Evolutionary conservation across 257 asterid species (phyloP), one percentile per base, ranked within the genome.

Genomic region (Primulina huaijiensis): DNA sequence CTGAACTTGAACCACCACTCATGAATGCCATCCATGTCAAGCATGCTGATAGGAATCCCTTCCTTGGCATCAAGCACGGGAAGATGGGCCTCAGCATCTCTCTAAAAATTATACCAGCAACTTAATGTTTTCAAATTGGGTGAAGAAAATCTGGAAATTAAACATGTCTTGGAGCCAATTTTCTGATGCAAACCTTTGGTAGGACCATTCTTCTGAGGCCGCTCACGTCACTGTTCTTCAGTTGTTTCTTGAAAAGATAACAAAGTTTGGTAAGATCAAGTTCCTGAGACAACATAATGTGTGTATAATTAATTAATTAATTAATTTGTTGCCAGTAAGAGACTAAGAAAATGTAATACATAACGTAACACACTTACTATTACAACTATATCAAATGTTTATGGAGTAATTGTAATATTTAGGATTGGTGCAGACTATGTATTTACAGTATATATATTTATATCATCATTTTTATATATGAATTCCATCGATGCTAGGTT

Each of bases 191-290:
- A 43, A 84, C 90, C 90, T 85, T 85, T 1, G 90, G 88, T 65
- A 85, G 85, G 68, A 85, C 72, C 80, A 85, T 77, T 65, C 90
- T 68, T 34, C 86, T 73, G 16, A 83, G 82, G 67, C 69, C 68
- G 38, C 86, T 71, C 6, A 81, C 85, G 10, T 85, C 86, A 7
- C 85, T 85, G 74, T 85, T 85, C 81, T 72, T 80, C 19, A 85
- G 88, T 74, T 81, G 85, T 78, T 85, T 85, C 75, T 79, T 83
- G 82, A 85, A 83, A 52, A 85, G 86, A 77, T 72, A 83, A 19
- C 56, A 46, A 4, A 85, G 65, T 65, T 81, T 85, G 1, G 79
- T 55, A 10, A 59, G 27, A 75, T 79, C 85, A 57, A 81, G 72
- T 33, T 46, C 86, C 89, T 81, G 62, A 52, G 55, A 34, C 56